Evolutionary conservation across 106 monocot genomes (phyloP).

Genomic region (Posidonia australis): DNA sequence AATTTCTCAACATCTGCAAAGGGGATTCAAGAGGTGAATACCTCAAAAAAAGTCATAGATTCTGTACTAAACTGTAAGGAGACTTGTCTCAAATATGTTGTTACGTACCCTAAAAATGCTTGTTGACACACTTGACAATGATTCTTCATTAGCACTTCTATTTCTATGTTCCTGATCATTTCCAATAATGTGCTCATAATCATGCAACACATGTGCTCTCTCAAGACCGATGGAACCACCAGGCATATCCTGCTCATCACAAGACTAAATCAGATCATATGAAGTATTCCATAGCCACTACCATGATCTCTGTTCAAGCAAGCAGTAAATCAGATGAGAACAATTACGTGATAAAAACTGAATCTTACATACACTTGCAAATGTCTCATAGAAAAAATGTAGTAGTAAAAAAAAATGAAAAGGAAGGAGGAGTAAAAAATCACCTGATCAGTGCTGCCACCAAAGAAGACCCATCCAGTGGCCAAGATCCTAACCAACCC

Average conservation of each 20-base stretch:
- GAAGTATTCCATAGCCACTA: background rate
- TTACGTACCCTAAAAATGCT: constrained; percentile 14
- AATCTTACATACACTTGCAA: too few relatives aligned
- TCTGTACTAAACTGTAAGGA: background rate
- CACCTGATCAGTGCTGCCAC: constrained; percentile 21
- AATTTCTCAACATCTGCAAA: background rate
- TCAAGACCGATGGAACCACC: constrained; percentile 12
- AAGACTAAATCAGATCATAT: background rate
- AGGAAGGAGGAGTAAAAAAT: background rate
- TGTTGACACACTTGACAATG: constrained; percentile 38
- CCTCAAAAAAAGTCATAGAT: background rate
- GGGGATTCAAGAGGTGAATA: background rate
- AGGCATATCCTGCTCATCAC: constrained; percentile 36
- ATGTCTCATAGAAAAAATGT: too few relatives aligned
- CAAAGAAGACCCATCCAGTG: constrained; percentile 28
- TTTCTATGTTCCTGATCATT: constrained; percentile 16
- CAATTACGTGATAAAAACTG: too few relatives aligned
- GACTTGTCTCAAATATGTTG: constrained; percentile 36
- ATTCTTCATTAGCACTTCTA: constrained; percentile 48
- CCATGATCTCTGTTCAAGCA: background rate
- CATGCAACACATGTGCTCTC: constrained; percentile 11
- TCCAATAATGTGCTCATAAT: background rate
- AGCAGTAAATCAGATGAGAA: background rate
- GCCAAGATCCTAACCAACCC: constrained; percentile 56
- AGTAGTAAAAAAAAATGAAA: too few relatives aligned